phyloP scores from a whole-genome alignment of 352 stramenopile genomes.

The Phytopythium ostracodes region DNA sequence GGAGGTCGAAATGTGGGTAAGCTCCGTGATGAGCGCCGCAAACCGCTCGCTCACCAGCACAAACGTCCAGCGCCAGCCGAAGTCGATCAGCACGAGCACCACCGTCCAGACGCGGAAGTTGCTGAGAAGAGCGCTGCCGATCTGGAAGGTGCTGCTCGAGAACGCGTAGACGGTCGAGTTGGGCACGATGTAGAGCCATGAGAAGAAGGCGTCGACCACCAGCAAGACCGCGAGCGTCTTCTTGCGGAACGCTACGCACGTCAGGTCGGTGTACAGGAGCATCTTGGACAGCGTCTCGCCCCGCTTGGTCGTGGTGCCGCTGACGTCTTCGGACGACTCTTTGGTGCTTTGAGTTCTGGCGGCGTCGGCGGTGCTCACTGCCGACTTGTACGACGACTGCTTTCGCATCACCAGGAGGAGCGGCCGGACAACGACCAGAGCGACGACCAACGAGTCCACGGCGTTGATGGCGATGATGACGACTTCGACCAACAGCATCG shows the following conservation, averaged over 20 bases:
- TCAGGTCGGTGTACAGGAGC: conserved; percentile 21
- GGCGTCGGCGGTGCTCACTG: background rate
- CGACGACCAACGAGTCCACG: conserved; percentile 11
- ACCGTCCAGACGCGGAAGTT: conserved; percentile 20
- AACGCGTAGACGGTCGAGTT: conserved; percentile 21
- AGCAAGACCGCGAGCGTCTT: conserved; percentile 11
- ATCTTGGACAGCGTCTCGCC: conserved; percentile 13
- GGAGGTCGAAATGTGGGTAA: conserved; percentile 16
- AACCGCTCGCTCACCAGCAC: conserved; percentile 10
- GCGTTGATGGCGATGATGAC: conserved; percentile 16
- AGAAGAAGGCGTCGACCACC: conserved; percentile 11
- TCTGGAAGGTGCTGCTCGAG: conserved; percentile 10
- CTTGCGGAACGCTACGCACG: conserved; percentile 16
- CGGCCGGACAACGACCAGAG: conserved; percentile 15
- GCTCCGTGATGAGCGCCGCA: conserved; percentile 17
- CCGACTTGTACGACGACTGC: conserved; percentile 2
- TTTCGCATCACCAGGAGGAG: background rate
- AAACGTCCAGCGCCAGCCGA: conserved; percentile 7
- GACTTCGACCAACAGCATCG: conserved; percentile 14
- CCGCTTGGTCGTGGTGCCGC: background rate
- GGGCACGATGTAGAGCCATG: conserved; percentile 19
- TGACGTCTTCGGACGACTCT: background rate
- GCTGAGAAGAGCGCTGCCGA: conserved; percentile 15
- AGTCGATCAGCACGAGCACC: conserved; percentile 18
- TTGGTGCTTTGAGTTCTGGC: background rate